phyloP scores from a whole-genome alignment of 1,284 basidiomycete species.

The Ustilago hordei region DNA sequence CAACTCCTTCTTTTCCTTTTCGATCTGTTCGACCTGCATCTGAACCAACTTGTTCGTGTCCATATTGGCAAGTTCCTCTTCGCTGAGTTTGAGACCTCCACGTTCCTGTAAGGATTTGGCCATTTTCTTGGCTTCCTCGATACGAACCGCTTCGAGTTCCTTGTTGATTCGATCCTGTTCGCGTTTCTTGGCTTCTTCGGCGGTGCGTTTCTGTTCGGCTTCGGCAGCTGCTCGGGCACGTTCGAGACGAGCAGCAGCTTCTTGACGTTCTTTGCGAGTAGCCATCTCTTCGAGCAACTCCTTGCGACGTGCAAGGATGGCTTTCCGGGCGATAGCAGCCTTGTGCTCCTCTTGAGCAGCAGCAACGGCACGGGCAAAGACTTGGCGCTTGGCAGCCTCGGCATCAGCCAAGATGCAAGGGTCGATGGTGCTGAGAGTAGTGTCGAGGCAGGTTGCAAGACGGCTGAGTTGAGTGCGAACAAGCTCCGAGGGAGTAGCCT shows the following conservation, averaged over 20 bases:
- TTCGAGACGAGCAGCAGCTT: slow-evolving; percentile 83
- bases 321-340: slow-evolving; percentile 65
- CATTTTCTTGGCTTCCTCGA: slow-evolving; percentile 89
- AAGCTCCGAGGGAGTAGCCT: slow-evolving; percentile 66
- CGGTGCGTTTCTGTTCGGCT: slow-evolving; percentile 77
- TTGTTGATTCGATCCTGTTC: slow-evolving; percentile 83
- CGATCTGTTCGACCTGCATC: slow-evolving; percentile 80
- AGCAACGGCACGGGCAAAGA: slow-evolving; percentile 63
- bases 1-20: slow-evolving; percentile 95
- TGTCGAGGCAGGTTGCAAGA: slow-evolving; percentile 66
- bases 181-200: slow-evolving; percentile 80
- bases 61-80: slow-evolving; percentile 81
- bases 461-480: slow-evolving; percentile 68
- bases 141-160: slow-evolving; percentile 84
- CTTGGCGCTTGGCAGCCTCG: slow-evolving; percentile 56
- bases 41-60: slow-evolving; percentile 90
- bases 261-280: slow-evolving; percentile 89
- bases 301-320: slow-evolving; percentile 83
- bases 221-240: slow-evolving; percentile 73
- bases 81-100: slow-evolving; percentile 85
- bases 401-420: slow-evolving; percentile 51
- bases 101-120: slow-evolving; percentile 87
- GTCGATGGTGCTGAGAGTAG: slow-evolving; percentile 64
- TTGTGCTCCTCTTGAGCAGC: slow-evolving; percentile 66
- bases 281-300: slow-evolving; percentile 88